phyloP scores from a whole-genome alignment of 768 basidiomycete species.

The Austroboletus eburneus region DNA sequence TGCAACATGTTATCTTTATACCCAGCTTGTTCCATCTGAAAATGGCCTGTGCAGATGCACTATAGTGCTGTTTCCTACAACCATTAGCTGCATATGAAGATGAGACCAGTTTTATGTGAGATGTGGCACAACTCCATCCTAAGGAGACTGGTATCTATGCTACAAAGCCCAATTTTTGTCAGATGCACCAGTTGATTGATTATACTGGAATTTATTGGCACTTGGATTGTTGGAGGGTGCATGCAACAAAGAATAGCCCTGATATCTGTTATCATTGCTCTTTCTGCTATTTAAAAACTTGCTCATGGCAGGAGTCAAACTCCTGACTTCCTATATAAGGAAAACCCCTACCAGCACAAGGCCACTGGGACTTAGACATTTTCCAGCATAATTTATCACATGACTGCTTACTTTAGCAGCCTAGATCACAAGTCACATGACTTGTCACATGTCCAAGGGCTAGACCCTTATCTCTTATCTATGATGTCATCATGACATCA shows the following conservation, averaged over 20 bases:
- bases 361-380: too few species aligned
- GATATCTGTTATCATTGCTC: too few species aligned
- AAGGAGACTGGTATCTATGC: conserved; percentile 31
- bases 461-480: too few species aligned
- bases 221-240: conserved; percentile 29
- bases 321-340: too few species aligned
- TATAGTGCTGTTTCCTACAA: conserved; percentile 10
- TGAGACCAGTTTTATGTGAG: conserved; percentile 14
- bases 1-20: conserved; percentile 33
- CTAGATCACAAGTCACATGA: too few species aligned
- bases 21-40: conserved; percentile 34
- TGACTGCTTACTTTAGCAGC: too few species aligned
- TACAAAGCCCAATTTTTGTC: conserved; percentile 30
- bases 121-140: conserved; percentile 21
- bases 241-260: background rate
- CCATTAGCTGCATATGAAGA: conserved; percentile 2
- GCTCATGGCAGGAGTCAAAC: too few species aligned
- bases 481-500: too few species aligned
- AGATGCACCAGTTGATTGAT: conserved; percentile 34
- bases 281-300: too few species aligned
- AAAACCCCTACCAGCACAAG: too few species aligned
- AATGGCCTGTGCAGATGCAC: conserved; percentile 28
- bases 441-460: too few species aligned
- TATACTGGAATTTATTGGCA: conserved; percentile 24
- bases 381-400: too few species aligned